Conservation (phyloP, 2,329 filamentous ascomycete species). For the Neonectria faginata region DNA sequence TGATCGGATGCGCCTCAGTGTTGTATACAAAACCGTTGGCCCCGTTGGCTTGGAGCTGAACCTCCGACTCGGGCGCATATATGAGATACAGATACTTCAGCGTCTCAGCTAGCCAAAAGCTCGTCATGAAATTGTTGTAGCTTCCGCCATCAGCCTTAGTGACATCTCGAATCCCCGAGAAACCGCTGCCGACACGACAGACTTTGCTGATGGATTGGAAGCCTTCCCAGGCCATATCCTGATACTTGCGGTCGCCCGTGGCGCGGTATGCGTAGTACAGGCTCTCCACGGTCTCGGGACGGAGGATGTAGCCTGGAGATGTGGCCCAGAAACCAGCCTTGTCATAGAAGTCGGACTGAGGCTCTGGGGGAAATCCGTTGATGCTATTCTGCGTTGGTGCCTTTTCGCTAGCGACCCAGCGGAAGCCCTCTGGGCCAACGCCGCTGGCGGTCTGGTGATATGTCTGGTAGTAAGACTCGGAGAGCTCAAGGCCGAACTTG, state of each 20-base stretch:
- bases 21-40: constrained; percentile 64
- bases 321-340: constrained; percentile 79
- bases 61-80: constrained; percentile 68
- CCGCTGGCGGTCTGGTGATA: constrained; percentile 76
- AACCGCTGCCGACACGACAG: constrained; percentile 74
- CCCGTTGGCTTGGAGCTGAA: constrained; percentile 60
- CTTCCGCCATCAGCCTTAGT: constrained; percentile 65
- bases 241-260: constrained; percentile 80
- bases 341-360: constrained; percentile 70
- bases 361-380: constrained; percentile 54
- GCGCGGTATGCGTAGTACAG: constrained; percentile 89
- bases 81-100: constrained; percentile 87
- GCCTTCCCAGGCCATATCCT: constrained; percentile 86
- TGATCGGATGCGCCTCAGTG: constrained; percentile 61
- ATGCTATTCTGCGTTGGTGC: constrained; percentile 53
- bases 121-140: constrained; percentile 80
- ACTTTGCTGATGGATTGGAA: constrained; percentile 76
- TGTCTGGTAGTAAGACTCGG: constrained; percentile 78
- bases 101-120: constrained; percentile 89
- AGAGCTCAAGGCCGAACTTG: constrained; percentile 78
- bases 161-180: constrained; percentile 74
- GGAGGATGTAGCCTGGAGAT: constrained; percentile 71
- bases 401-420: constrained; percentile 64
- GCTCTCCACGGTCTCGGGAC: constrained; percentile 85
- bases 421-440: constrained; percentile 81